Percentiles rank a stretch among this genome's conserved stretches.
These are phyloP conservation scores for Gonium pectorale DNA, from an alignment of 139 green algal species.

Conservation along the genomic window DNA sequence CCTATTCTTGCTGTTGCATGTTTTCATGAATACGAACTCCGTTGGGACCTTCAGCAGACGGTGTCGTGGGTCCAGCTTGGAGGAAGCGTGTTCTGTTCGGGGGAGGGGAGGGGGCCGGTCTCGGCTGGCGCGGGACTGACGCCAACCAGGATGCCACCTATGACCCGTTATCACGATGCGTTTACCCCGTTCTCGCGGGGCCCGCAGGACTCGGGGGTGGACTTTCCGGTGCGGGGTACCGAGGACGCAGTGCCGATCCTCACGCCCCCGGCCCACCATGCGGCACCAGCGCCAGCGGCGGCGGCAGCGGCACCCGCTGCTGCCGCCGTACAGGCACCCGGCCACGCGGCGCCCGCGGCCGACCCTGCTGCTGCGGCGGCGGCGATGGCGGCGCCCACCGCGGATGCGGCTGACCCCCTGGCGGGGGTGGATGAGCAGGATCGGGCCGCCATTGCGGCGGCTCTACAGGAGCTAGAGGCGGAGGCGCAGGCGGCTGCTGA, in stretches of 20 bases:
- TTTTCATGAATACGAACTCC: too few relatives aligned
- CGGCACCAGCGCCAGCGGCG: background rate
- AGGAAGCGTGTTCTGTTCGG: too few relatives aligned
- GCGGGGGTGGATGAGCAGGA: slow-evolving; percentile 48
- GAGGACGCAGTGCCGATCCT: slow-evolving; percentile 51
- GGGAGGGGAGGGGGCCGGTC: too few relatives aligned
- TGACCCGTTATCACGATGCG: too few relatives aligned
- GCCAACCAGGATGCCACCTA: too few relatives aligned
- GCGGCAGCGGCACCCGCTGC: background rate
- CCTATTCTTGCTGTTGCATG: too few relatives aligned
- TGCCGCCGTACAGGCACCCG: background rate
- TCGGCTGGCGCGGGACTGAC: too few relatives aligned
- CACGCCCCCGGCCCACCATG: slow-evolving; percentile 18
- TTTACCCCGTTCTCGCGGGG: background rate
- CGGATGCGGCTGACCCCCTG: slow-evolving; percentile 2
- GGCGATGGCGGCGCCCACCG: background rate
- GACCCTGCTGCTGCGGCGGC: background rate
- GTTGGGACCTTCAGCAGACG: too few relatives aligned
- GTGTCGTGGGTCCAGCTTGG: too few relatives aligned
- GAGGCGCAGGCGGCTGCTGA: slow-evolving; percentile 19
- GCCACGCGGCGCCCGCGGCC: background rate
- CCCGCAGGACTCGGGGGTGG: slow-evolving; percentile 57
- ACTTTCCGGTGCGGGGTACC: slow-evolving; percentile 59
- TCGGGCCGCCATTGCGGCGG: slow-evolving; percentile 37
- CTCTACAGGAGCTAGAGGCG: slow-evolving; percentile 41